These are phyloP conservation scores for Chalara sp. DNA, from an alignment of 2,329 filamentous ascomycete species.

Conservation along the genomic window DNA sequence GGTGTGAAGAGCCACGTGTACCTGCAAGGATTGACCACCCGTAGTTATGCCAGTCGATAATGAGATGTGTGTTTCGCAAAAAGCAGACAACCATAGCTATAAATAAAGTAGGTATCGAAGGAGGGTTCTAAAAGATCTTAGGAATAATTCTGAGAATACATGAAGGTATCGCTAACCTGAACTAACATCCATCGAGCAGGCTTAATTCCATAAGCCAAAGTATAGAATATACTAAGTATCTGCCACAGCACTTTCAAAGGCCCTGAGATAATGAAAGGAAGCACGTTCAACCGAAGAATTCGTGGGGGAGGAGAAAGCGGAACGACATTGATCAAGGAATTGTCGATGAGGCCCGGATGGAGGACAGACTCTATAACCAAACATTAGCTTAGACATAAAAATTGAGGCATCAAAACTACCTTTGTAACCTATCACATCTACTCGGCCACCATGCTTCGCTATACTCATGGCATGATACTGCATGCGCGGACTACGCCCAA, in stretches of 20 bases:
- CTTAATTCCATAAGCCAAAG: conserved; percentile 67
- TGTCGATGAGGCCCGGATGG: conserved; percentile 68
- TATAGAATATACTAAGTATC: conserved; percentile 60
- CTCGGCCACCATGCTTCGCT: conserved; percentile 70
- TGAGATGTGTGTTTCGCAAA: conserved; percentile 70
- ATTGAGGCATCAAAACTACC: conserved; percentile 42
- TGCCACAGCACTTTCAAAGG: conserved; percentile 87
- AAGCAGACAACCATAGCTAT: conserved; percentile 67
- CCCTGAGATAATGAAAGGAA: conserved; percentile 72
- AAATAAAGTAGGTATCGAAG: conserved; percentile 84
- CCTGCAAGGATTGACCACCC: conserved; percentile 84
- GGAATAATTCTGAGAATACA: background rate
- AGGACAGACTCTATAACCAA: conserved; percentile 61
- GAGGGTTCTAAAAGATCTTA: conserved; percentile 67
- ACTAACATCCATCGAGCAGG: conserved; percentile 81
- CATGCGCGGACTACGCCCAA: conserved; percentile 94
- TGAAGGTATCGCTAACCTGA: background rate
- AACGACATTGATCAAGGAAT: conserved; percentile 63
- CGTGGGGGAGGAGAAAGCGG: conserved; percentile 62
- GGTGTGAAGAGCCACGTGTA: conserved; percentile 51
- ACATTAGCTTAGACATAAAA: background rate
- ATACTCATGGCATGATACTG: conserved; percentile 96
- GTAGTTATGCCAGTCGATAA: conserved; percentile 99
- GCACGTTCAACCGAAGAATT: conserved; percentile 57
- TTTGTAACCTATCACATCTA: conserved; percentile 83